Evolutionary conservation across 1,139 yeast species (phyloP).

Genomic region (Yamadazyma sp.): DNA sequence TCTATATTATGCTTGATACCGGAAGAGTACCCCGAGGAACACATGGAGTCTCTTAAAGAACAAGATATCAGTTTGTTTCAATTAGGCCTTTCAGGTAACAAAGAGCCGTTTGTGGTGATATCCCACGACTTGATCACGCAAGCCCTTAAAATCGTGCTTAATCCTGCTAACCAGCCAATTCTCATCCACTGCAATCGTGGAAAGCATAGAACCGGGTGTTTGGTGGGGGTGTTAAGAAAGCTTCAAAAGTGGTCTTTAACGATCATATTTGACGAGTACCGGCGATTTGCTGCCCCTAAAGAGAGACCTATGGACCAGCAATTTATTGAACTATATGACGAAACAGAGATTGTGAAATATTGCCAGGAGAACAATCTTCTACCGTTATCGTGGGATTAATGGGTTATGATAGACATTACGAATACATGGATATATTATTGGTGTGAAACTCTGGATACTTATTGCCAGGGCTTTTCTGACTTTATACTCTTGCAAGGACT

Average conservation of each 20-base stretch:
- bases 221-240: slow-evolving; percentile 87
- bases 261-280: slow-evolving; percentile 90
- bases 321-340: slow-evolving; percentile 85
- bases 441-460: too few species aligned
- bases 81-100: slow-evolving; percentile 92
- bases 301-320: slow-evolving; percentile 95
- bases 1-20: slow-evolving; percentile 84
- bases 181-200: slow-evolving; percentile 95
- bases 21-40: slow-evolving; percentile 84
- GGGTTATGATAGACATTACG: neutral
- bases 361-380: slow-evolving; percentile 58
- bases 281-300: slow-evolving; percentile 92
- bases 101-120: slow-evolving; percentile 89
- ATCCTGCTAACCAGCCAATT: slow-evolving; percentile 87
- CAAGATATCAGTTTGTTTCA: slow-evolving; percentile 73
- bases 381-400: slow-evolving; percentile 63
- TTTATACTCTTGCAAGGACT: too few species aligned
- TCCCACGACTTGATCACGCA: slow-evolving; percentile 74
- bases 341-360: slow-evolving; percentile 51
- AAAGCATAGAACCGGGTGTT: slow-evolving; percentile 93
- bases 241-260: slow-evolving; percentile 91
- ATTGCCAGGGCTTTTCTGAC: too few species aligned
- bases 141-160: slow-evolving; percentile 76
- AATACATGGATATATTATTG: too few species aligned
- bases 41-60: slow-evolving; percentile 57